Evolutionary conservation across 768 basidiomycete genomes (phyloP), one percentile per base, ranked within the genome.

Genomic region (Dentipellis sp.): DNA sequence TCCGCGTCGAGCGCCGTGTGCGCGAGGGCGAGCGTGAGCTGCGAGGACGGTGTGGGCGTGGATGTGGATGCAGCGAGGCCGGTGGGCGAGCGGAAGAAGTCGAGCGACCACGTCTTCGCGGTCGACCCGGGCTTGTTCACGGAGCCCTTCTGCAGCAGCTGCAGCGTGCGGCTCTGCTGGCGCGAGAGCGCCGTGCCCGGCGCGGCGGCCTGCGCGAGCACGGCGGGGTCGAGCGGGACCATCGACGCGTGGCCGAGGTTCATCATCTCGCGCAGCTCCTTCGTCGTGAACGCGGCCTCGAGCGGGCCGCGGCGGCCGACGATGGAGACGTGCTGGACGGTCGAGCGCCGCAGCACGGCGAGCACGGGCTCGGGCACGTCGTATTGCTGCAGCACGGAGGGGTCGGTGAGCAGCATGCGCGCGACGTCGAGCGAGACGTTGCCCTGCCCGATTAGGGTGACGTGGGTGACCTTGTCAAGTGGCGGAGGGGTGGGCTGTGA

Each of bases 361-460:
- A 97, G 74, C 0, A 94, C 92, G 9, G 75, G 68, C 52, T 78
- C 67, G 0, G 94, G 93, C 17, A 97, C 77, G 67, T 97, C 94
- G 56, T 88, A 90, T 64, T 76, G 73, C 22, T 72, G 69, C 47
- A 97, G 79, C 2, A 74, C 70, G 16, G 78, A 72, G 0, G 85
- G 78, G 2, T 80, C 72, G 11, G 87, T 88, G 58, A 99, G 81
- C 6, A 97, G 79, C 66, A 97, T 91, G 4, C 94, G 81, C 1
- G 94, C 93, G 23, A 94, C 76, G 64, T 99, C 95, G 36, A 99
- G 75, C 8, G 94, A 87, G 55, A 99, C 94, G 62, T 98, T 97
- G 10, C 95, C 95, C 59, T 93, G 91, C 0, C 97, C 95, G 46
- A 98, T 86, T 54, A 99, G 72, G 1, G 90, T 82, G 29, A 94